phyloP scores from a whole-genome alignment of 768 basidiomycete species.

The Rubroboletus pulcherrimus region DNA sequence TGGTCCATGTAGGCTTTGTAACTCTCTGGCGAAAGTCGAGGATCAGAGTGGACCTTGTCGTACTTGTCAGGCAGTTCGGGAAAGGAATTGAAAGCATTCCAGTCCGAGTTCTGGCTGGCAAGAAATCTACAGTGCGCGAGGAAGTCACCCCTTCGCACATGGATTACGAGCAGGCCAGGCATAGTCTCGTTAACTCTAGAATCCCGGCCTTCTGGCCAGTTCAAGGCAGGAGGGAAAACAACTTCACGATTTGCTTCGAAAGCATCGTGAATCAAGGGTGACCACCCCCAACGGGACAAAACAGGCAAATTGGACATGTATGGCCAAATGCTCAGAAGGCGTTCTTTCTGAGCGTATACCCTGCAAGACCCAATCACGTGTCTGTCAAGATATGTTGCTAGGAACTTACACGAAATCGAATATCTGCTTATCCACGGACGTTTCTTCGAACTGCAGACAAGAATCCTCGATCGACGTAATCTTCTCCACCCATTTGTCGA shows the following conservation, averaged over 20 bases:
- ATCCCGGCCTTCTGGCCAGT: slow-evolving; percentile 1
- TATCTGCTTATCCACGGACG: slow-evolving; percentile 14
- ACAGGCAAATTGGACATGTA: slow-evolving; percentile 31
- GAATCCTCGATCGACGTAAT: slow-evolving; percentile 32
- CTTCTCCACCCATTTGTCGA: slow-evolving; percentile 35
- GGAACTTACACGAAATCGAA: slow-evolving; percentile 14
- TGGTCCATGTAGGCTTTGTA: slow-evolving; percentile 31
- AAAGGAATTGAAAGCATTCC: slow-evolving; percentile 43
- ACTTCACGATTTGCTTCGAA: slow-evolving; percentile 17
- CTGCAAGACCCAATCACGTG: slow-evolving; percentile 16
- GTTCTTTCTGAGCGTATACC: slow-evolving; percentile 26
- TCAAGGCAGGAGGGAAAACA: slow-evolving; percentile 18
- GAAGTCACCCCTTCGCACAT: slow-evolving; percentile 51
- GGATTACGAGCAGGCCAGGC: slow-evolving; percentile 42
- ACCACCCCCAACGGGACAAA: slow-evolving; percentile 35
- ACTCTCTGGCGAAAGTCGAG: slow-evolving; percentile 21
- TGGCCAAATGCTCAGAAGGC: slow-evolving; percentile 34
- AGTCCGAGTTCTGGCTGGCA: slow-evolving; percentile 31
- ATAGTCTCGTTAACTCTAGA: slow-evolving; percentile 9
- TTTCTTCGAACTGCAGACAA: slow-evolving; percentile 36
- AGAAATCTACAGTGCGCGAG: slow-evolving; percentile 40
- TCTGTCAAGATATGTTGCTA: not conserved
- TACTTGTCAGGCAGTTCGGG: slow-evolving; percentile 38
- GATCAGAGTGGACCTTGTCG: slow-evolving; percentile 25
- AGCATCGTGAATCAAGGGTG: slow-evolving; percentile 29